Percentiles rank a stretch among this genome's conserved stretches.
These are phyloP conservation scores for Fagopyrum homotropicum DNA, from an alignment of 148 eudicot species.

Conservation along the genomic window DNA sequence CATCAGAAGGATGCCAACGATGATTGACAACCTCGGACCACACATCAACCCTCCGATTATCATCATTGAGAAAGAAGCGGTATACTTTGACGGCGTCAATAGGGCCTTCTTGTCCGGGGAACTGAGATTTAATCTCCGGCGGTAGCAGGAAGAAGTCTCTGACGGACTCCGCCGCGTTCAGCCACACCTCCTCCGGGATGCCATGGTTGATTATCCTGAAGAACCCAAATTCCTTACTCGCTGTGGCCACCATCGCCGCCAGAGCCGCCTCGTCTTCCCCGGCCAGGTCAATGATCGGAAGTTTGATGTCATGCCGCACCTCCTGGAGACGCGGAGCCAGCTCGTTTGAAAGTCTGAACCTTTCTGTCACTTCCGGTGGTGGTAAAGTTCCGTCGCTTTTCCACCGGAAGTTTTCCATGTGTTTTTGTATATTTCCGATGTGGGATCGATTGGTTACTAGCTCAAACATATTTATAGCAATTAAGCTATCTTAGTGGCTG, in stretches of 20 bases:
- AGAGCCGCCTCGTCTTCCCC: neutral
- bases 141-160: neutral
- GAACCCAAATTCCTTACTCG: neutral
- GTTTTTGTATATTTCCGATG: neutral
- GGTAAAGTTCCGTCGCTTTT: neutral
- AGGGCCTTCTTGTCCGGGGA: neutral
- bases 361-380: neutral
- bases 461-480: too few relatives aligned
- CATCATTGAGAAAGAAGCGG: neutral
- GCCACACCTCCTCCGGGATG: neutral
- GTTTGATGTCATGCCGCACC: neutral
- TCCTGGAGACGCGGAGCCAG: neutral
- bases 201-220: neutral
- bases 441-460: too few relatives aligned
- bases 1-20: neutral
- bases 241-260: neutral
- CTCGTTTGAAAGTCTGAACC: neutral
- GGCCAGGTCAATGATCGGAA: neutral
- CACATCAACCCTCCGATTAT: neutral
- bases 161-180: neutral
- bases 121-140: neutral
- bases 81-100: neutral
- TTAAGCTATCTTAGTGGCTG: too few relatives aligned
- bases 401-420: neutral
- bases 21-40: slow-evolving; percentile 9